Conservation (phyloP, 1,139 yeast species). For the Saccharomyces hybrid region DNA sequence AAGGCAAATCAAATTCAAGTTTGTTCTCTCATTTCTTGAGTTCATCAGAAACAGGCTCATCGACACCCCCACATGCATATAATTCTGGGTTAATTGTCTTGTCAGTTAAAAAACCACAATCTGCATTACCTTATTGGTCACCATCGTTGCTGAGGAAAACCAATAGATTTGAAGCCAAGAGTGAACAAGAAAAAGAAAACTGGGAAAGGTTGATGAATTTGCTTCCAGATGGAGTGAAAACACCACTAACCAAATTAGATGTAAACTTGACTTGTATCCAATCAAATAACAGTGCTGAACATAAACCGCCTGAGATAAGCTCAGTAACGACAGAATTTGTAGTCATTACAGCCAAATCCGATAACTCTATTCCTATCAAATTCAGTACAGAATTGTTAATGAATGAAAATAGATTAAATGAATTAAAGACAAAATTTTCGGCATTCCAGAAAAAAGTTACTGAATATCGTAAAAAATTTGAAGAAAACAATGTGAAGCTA, state of each 20-base stretch:
- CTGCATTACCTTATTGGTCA: slow-evolving; percentile 33
- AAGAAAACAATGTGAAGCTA: slow-evolving; percentile 13
- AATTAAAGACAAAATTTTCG: slow-evolving; percentile 11
- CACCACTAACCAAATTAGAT: slow-evolving; percentile 21
- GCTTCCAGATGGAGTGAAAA: slow-evolving; percentile 24
- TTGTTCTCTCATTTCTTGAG: slow-evolving; percentile 22
- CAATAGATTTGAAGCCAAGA: slow-evolving; percentile 24
- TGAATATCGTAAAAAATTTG: slow-evolving; percentile 13
- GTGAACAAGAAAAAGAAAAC: slow-evolving; percentile 26
- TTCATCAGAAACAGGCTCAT: slow-evolving; percentile 4
- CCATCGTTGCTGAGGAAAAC: slow-evolving; percentile 32
- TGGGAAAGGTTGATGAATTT: slow-evolving; percentile 23
- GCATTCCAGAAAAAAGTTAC: slow-evolving; percentile 10
- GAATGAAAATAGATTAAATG: slow-evolving; percentile 13
- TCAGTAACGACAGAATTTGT: slow-evolving; percentile 22
- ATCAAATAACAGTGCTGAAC: slow-evolving; percentile 21
- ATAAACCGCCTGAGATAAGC: slow-evolving; percentile 24
- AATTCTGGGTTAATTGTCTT: slow-evolving; percentile 23
- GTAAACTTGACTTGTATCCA: slow-evolving; percentile 28
- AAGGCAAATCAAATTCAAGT: slow-evolving; percentile 11
- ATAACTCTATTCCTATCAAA: slow-evolving; percentile 31
- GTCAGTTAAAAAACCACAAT: slow-evolving; percentile 17
- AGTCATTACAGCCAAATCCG: slow-evolving; percentile 28
- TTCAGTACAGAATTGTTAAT: slow-evolving; percentile 24
- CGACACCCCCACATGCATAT: slow-evolving; percentile 7